Evolutionary conservation across 345 rosid species (phyloP).

Genomic region (Brassica nigra): DNA sequence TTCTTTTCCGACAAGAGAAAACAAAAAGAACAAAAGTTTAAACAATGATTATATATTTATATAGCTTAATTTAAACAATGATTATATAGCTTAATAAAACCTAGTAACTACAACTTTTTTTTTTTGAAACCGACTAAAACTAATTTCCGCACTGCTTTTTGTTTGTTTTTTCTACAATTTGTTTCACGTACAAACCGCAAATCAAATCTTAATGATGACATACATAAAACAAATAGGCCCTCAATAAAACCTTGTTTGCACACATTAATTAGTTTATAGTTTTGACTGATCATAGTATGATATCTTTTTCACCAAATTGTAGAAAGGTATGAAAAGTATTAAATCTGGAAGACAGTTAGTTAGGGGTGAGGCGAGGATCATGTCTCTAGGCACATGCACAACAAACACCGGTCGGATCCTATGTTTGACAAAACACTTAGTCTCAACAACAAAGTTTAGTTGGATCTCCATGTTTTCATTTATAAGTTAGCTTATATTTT

Average conservation of each 20-base stretch:
- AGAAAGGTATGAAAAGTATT: constrained; percentile 28
- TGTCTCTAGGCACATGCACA: constrained; percentile 40
- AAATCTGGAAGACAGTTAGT: constrained; percentile 41
- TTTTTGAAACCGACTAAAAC: not conserved
- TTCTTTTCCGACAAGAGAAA: not conserved
- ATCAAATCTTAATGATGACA: constrained; percentile 9
- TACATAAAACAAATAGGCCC: not conserved
- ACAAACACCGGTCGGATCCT: constrained; percentile 46
- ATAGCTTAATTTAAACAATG: not conserved
- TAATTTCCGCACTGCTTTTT: not conserved
- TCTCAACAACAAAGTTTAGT: constrained; percentile 35
- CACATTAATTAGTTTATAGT: not conserved
- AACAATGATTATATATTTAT: not conserved
- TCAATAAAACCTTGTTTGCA: not conserved
- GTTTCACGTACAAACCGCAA: not conserved
- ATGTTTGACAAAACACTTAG: constrained; percentile 44
- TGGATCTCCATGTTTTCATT: constrained; percentile 35
- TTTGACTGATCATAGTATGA: not conserved
- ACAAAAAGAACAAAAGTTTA: not conserved
- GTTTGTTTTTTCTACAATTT: not conserved
- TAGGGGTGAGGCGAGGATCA: constrained; percentile 35
- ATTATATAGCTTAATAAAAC: not conserved
- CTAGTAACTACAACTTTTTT: not conserved
- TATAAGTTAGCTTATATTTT: not conserved
- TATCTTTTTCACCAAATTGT: not conserved